Percentiles rank a stretch among this genome's conserved stretches.
Conservation (phyloP, 345 rosid species). For the Acer saccharum region DNA sequence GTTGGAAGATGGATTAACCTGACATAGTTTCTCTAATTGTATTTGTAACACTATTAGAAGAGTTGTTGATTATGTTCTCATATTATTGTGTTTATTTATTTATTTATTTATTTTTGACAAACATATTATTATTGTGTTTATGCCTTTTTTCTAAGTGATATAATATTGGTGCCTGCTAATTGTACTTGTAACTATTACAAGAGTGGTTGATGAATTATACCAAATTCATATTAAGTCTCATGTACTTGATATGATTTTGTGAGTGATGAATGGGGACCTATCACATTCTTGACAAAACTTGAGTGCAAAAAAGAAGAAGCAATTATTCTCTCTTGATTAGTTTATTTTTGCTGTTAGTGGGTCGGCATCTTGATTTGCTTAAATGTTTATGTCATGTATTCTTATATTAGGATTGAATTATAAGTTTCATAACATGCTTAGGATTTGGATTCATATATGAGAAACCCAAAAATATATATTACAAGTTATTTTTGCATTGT, state of each 20-base stretch:
- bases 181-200: neutral
- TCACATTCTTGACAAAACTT: conserved; percentile 16
- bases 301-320: neutral
- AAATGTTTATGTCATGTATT: conserved; percentile 18
- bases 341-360: conserved; percentile 18
- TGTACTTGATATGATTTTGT: neutral
- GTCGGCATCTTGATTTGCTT: conserved; percentile 29
- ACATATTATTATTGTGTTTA: neutral
- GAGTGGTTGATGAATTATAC: conserved; percentile 2
- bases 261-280: conserved; percentile 23
- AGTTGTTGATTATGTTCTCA: neutral
- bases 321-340: conserved; percentile 20
- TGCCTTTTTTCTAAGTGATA: neutral
- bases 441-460: no score
- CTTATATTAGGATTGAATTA: conserved; percentile 10
- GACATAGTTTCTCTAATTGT: neutral
- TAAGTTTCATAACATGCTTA: neutral
- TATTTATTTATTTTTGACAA: neutral
- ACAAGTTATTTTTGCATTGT: no score
- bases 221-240: neutral
- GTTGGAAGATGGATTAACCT: neutral
- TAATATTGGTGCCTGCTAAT: neutral
- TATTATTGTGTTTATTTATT: neutral
- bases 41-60: neutral
- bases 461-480: no score